A percentile compares a stretch with the other conserved stretches of the same genome.
These are phyloP conservation scores for Mycena pura DNA, from an alignment of 768 basidiomycete genomes.

Conservation along the genomic window DNA sequence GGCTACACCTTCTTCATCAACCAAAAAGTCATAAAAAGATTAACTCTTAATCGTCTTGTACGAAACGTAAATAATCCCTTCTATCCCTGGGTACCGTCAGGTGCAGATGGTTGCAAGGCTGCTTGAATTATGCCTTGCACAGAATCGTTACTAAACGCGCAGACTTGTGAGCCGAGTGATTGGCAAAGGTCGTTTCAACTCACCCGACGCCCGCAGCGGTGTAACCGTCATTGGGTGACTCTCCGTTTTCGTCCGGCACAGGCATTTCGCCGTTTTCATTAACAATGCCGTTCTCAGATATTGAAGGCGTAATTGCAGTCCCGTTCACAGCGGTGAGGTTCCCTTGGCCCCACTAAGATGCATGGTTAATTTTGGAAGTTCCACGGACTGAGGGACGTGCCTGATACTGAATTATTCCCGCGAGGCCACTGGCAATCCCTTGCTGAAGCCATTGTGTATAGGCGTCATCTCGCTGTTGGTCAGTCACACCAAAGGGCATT, in stretches of 20 bases:
- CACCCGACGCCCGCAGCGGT: slow-evolving; percentile 49
- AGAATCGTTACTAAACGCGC: slow-evolving; percentile 33
- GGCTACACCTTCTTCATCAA: too few relatives aligned
- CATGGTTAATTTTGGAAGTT: slow-evolving; percentile 27
- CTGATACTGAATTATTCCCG: slow-evolving; percentile 58
- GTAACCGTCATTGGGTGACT: slow-evolving; percentile 76
- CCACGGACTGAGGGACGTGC: slow-evolving; percentile 27
- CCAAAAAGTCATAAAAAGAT: too few relatives aligned
- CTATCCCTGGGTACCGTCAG: slow-evolving; percentile 26
- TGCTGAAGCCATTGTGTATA: slow-evolving; percentile 63
- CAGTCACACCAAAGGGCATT: slow-evolving; percentile 57
- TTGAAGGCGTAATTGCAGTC: slow-evolving; percentile 47
- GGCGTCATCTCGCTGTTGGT: slow-evolving; percentile 56
- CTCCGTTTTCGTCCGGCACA: slow-evolving; percentile 45
- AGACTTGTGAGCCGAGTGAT: not conserved
- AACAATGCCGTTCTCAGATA: slow-evolving; percentile 41
- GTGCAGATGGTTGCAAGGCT: slow-evolving; percentile 43
- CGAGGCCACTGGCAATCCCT: slow-evolving; percentile 40
- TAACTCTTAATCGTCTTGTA: too few relatives aligned
- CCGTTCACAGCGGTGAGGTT: slow-evolving; percentile 55
- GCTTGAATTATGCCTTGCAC: slow-evolving; percentile 39
- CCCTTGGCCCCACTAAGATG: slow-evolving; percentile 60
- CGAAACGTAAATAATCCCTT: not conserved
- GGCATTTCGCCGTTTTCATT: slow-evolving; percentile 41
- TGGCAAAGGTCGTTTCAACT: slow-evolving; percentile 17